phyloP scores from a whole-genome alignment of 352 stramenopile species.

The Phytophthora boehmeriae region DNA sequence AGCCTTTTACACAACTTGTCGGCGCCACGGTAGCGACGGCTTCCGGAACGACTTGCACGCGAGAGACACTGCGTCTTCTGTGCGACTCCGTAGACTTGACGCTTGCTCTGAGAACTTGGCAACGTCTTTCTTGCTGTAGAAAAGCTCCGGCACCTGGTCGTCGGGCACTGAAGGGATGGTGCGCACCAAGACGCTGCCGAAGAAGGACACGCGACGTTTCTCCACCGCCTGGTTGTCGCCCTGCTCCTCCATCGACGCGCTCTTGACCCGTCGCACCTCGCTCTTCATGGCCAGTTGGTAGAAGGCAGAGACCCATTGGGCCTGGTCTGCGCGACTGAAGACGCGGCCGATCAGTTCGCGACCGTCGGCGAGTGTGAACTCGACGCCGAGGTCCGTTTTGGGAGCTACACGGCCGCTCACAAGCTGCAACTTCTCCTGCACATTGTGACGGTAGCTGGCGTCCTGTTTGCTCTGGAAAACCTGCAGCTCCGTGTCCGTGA shows the following conservation, averaged over 20 bases:
- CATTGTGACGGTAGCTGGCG: conserved; percentile 40
- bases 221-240: conserved; percentile 30
- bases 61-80: conserved; percentile 54
- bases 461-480: conserved; percentile 66
- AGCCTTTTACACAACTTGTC: conserved; percentile 31
- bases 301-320: conserved; percentile 69
- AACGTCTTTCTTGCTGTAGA: conserved; percentile 71
- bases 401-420: conserved; percentile 44
- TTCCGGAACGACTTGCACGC: conserved; percentile 35
- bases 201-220: conserved; percentile 64
- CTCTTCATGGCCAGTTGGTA: conserved; percentile 56
- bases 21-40: conserved; percentile 37
- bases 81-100: conserved; percentile 54
- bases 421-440: conserved; percentile 48
- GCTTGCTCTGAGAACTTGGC: conserved; percentile 64
- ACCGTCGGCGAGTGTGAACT: conserved; percentile 52
- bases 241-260: conserved; percentile 32
- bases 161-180: conserved; percentile 57
- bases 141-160: conserved; percentile 60
- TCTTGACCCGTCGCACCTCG: conserved; percentile 40
- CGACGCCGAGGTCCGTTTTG: conserved; percentile 51
- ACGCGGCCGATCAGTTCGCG: conserved; percentile 51
- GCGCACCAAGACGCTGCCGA: conserved; percentile 58
- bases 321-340: conserved; percentile 61
- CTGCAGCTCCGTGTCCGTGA: conserved; percentile 47